phyloP scores from a whole-genome alignment of 1,284 basidiomycete species.

The Ustilago sp. region DNA sequence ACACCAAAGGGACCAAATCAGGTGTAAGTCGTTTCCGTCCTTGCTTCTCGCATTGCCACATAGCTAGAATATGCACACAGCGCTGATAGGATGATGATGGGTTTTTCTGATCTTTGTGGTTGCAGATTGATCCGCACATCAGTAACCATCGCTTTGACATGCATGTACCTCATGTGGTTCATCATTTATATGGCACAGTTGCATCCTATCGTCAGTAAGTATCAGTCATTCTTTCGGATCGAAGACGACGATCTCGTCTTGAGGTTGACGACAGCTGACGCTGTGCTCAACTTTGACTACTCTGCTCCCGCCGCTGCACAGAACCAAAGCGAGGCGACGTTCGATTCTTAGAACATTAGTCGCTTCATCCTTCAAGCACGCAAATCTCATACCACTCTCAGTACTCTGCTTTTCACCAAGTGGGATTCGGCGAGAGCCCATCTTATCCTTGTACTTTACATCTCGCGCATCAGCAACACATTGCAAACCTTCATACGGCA shows the following conservation, averaged over 20 bases:
- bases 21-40: conserved; percentile 54
- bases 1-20: conserved; percentile 69
- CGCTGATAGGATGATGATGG: background rate
- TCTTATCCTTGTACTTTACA: conserved; percentile 24
- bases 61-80: background rate
- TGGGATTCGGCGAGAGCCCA: background rate
- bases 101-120: too few relatives aligned
- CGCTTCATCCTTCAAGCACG: background rate
- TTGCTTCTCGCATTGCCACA: conserved; percentile 3
- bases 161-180: conserved; percentile 69
- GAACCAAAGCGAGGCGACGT: conserved; percentile 63
- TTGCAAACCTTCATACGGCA: background rate
- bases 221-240: background rate
- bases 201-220: conserved; percentile 69
- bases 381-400: conserved; percentile 11
- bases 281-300: background rate
- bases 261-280: background rate
- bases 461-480: conserved; percentile 1
- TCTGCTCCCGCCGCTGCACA: conserved; percentile 16
- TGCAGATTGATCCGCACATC: conserved; percentile 64
- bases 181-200: conserved; percentile 69
- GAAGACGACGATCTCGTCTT: background rate
- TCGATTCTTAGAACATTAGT: conserved; percentile 55
- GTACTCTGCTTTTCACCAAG: conserved; percentile 2
- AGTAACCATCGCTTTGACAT: conserved; percentile 60